Evolutionary conservation across 1,284 basidiomycete genomes (phyloP).

Genomic region (Pseudozyma pruni): DNA sequence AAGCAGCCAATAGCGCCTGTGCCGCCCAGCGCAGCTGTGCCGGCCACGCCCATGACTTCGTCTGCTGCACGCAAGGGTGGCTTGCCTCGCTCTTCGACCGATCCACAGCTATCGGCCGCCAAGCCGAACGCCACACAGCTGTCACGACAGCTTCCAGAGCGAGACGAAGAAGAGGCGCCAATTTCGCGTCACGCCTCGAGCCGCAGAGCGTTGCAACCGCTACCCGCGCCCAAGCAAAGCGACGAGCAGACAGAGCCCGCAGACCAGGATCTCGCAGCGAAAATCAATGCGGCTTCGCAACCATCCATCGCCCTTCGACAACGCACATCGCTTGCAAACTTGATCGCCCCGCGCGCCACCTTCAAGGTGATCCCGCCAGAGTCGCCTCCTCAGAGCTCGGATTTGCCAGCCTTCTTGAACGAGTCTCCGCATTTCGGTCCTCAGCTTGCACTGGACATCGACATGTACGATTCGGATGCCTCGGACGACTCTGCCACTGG

Average conservation of each 20-base stretch:
- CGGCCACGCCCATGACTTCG: conserved; percentile 10
- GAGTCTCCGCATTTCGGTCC: conserved; percentile 14
- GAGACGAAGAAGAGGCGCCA: neutral
- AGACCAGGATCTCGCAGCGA: neutral
- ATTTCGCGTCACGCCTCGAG: conserved; percentile 4
- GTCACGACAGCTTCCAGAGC: conserved; percentile 3
- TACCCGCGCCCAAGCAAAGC: conserved; percentile 19
- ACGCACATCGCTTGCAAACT: conserved; percentile 10
- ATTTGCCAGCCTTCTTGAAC: conserved; percentile 5
- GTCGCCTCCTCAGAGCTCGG: conserved; percentile 12
- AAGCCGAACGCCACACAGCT: conserved; percentile 26
- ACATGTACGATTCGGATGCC: conserved; percentile 42
- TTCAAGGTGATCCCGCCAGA: conserved; percentile 21
- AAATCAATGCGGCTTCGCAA: neutral
- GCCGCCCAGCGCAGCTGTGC: conserved; percentile 5
- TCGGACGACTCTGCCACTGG: conserved; percentile 24
- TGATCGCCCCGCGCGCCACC: conserved; percentile 28
- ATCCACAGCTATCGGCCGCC: conserved; percentile 39
- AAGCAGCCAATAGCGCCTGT: conserved; percentile 25
- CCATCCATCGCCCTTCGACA: conserved; percentile 12
- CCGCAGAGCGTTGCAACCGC: conserved; percentile 17
- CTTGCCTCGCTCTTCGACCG: conserved; percentile 40
- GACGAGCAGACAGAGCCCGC: neutral
- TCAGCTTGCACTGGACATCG: conserved; percentile 34
- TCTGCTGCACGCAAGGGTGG: conserved; percentile 11